A percentile compares a stretch with the other conserved stretches of the same genome.
These are phyloP conservation scores for Magnaporthiopsis incrustans DNA, from an alignment of 2,329 filamentous ascomycete genomes.

Conservation along the genomic window DNA sequence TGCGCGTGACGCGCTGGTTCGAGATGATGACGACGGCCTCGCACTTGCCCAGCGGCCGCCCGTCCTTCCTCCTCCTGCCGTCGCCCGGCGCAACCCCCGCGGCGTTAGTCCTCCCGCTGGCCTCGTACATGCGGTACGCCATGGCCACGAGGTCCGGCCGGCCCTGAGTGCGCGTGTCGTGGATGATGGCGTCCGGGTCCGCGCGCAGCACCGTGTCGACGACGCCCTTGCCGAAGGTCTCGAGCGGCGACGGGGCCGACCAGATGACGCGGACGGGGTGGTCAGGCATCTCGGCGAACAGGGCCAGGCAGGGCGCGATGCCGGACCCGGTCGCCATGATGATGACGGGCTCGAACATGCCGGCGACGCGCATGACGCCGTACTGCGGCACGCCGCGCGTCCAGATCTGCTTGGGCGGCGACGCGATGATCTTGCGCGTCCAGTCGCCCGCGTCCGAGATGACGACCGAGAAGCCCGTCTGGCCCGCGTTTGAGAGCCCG, in stretches of 20 bases:
- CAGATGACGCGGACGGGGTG: slow-evolving; percentile 25
- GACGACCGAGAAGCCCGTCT: slow-evolving; percentile 53
- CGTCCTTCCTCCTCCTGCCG: neutral
- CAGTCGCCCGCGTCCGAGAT: slow-evolving; percentile 59
- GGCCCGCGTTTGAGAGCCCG: slow-evolving; percentile 22
- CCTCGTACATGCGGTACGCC: slow-evolving; percentile 11
- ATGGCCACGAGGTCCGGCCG: slow-evolving; percentile 12
- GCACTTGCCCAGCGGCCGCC: slow-evolving; percentile 7
- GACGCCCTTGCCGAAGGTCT: slow-evolving; percentile 29
- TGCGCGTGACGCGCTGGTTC: slow-evolving; percentile 24
- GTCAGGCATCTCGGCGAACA: slow-evolving; percentile 38
- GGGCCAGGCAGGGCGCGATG: slow-evolving; percentile 53
- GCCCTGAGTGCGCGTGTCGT: slow-evolving; percentile 11
- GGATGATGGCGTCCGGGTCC: slow-evolving; percentile 13
- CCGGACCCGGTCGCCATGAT: slow-evolving; percentile 57
- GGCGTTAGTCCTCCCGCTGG: slow-evolving; percentile 1
- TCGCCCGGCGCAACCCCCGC: neutral
- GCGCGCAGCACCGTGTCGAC: slow-evolving; percentile 12
- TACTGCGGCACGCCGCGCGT: slow-evolving; percentile 50
- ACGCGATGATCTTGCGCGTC: slow-evolving; percentile 47
- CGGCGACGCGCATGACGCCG: slow-evolving; percentile 50
- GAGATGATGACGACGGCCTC: slow-evolving; percentile 24
- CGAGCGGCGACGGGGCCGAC: slow-evolving; percentile 24
- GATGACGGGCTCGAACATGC: slow-evolving; percentile 47
- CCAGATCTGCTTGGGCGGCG: slow-evolving; percentile 48